Base-by-base conservation (phyloP, 345 rosid species). In the Eucalyptus marginata region DNA sequence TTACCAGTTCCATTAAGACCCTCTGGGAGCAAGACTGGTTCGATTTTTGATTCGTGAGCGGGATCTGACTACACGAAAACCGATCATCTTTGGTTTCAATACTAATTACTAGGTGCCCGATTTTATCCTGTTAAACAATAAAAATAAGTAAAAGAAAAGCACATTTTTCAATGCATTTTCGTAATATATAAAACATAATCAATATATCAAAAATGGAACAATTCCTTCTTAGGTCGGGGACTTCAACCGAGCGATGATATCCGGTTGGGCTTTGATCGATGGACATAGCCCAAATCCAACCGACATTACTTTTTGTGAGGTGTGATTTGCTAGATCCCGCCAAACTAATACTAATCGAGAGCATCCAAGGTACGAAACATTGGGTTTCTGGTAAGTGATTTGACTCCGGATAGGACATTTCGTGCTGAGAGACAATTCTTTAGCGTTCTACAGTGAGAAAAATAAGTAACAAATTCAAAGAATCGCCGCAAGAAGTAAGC, bases 1-100 rank as follows among this genome's bases (percentile, higher is more conserved):
- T 20, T 17, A 7, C 58, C 0, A 0, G 58, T 52, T 52, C 58
- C 52, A 50, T 50, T 3, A 0, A 50, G 52, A 50, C n/a, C n/a
- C 52, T 50, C 7, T 15, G 7, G 0, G 52, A 50, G 0, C 52
- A 50, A 50, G 7, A 50, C 18, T 7, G 0, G 18, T 44, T 8
- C 47, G 5, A 11, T 36, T 36, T 36, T 36, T 36, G 36, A 36
- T 36, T 36, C 36, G 36, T 36, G 36, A 36, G 36, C 36, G 4
- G 36, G 36, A 36, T 36, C 4, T 36, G 36, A 36, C 36, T 36
- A 36, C 36, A 36, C 36, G 4, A 36, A 47, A 47, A 47, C 49
- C 11, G 1, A 47, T 47, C 49, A 1, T 13, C 2, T 49, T 49
- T 50, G 52, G 52, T 54, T 51, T 17, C 7, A 22, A 51, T 6